These are phyloP conservation scores for Nicotiana tabacum DNA, from an alignment of 257 asterid genomes.

Conservation along the genomic window DNA sequence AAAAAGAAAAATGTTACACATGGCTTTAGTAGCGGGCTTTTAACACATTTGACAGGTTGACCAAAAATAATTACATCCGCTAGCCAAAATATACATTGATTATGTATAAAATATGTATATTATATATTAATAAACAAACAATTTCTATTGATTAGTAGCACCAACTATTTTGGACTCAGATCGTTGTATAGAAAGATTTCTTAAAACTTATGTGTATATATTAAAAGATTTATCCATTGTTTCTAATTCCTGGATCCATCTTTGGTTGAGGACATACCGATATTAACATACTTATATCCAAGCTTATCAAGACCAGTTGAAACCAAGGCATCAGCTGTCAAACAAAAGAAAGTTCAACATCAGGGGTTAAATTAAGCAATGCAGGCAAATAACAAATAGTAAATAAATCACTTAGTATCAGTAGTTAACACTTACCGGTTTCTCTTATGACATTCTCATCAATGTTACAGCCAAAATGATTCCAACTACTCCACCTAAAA, in stretches of 20 bases:
- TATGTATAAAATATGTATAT: no score
- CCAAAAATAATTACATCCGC: no score
- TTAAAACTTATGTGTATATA: not conserved
- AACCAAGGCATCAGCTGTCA: constrained; percentile 84
- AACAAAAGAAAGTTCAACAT: constrained; percentile 4
- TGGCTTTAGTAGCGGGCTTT: not conserved
- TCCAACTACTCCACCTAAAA: constrained; percentile 90
- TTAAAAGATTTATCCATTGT: not conserved
- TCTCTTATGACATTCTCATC: constrained; percentile 64
- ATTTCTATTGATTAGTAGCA: no score
- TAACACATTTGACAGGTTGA: no score
- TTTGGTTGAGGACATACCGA: constrained; percentile 35
- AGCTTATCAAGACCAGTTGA: constrained; percentile 85
- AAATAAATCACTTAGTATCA: not conserved
- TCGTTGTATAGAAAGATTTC: no score
- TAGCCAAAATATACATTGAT: no score
- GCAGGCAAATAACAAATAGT: not conserved
- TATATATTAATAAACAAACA: no score
- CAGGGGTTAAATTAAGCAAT: not conserved
- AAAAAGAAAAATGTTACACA: constrained; percentile 4
- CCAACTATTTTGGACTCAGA: no score
- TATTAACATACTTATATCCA: constrained; percentile 75
- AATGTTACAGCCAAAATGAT: constrained; percentile 57
- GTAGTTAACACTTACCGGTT: constrained; percentile 41
- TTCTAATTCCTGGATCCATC: not conserved